phyloP scores from a whole-genome alignment of 2,329 filamentous ascomycete genomes.

The Zymoseptoria pseudotritici region DNA sequence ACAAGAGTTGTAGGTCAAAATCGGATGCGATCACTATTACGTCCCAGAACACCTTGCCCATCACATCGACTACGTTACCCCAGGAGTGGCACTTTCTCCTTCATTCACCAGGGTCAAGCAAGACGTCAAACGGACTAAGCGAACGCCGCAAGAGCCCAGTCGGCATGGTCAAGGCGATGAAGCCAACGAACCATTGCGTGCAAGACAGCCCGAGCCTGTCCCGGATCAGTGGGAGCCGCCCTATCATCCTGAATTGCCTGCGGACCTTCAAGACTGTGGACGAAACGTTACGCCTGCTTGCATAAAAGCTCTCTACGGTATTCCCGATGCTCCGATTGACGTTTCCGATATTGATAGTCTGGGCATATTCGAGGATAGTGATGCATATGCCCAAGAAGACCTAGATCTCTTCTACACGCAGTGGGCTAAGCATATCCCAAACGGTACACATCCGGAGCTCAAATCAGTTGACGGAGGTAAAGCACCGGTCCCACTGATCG shows the following conservation, averaged over 20 bases:
- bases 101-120: slow-evolving; percentile 13
- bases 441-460: slow-evolving; percentile 21
- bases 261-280: slow-evolving; percentile 13
- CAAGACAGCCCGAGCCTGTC: not conserved
- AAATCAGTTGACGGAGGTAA: slow-evolving; percentile 19
- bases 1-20: slow-evolving; percentile 15
- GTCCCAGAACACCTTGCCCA: slow-evolving; percentile 34
- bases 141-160: not conserved
- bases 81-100: slow-evolving; percentile 43
- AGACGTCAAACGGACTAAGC: not conserved
- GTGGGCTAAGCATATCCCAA: slow-evolving; percentile 19
- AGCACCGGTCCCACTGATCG: slow-evolving; percentile 29
- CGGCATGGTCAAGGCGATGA: not conserved
- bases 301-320: slow-evolving; percentile 37
- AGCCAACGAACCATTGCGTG: not conserved
- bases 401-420: slow-evolving; percentile 32
- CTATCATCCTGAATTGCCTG: slow-evolving; percentile 4
- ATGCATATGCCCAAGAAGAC: slow-evolving; percentile 14
- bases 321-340: slow-evolving; percentile 22
- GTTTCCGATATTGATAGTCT: slow-evolving; percentile 11
- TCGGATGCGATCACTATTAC: slow-evolving; percentile 36
- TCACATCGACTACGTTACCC: slow-evolving; percentile 51
- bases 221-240: not conserved
- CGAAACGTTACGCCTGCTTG: slow-evolving; percentile 35
- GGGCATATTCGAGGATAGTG: slow-evolving; percentile 12